Evolutionary conservation across 2,329 filamentous ascomycete genomes (phyloP), one percentile per base, ranked within the genome.

Genomic region (Colletotrichum spinosum): DNA sequence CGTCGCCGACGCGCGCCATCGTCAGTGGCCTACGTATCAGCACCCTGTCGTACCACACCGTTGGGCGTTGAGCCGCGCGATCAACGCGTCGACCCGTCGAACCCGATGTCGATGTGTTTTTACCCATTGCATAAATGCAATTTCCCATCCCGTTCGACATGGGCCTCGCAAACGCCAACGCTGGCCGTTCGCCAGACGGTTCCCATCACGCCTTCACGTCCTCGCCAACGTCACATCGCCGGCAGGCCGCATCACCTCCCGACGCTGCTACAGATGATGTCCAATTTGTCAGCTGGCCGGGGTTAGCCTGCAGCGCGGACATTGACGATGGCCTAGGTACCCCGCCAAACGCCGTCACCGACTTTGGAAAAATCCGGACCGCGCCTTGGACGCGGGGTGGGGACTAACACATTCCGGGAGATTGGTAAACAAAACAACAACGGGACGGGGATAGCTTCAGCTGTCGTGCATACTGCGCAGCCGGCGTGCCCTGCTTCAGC

Each of bases 391-490:
- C 52, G 57, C 17, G 58, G 46, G 62, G n/a, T n/a, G n/a, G 55
- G 46, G 51, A 49, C 25, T 38, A 46, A 56, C 41, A 38, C 37
- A 48, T 62, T 49, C 45, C 25, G 15, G 46, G 58, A 65, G 44
- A 65, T 65, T 62, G 41, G 58, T 65, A 61, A 61, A 61, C 56
- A 61, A 64, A 60, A 60, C 50, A 50, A 49, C 39, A 10, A 45
- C 11, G 8, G 15, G 13, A 34, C 25, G 25, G 25, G 25, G 25
- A 25, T 25, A 25, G 25, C 25, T 25, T 25, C 25, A 25, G 25
- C 25, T 25, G 25, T 25, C 25, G 25, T 25, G 25, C 25, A 25
- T 25, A 25, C 25, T 25, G 17, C 17, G 17, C 17, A 17, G 17
- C 17, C 25, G 25, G 25, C 25, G 25, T 25, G 25, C 25, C 25